Percentiles rank a stretch among this genome's conserved stretches.
Evolutionary conservation across 306 rosid genomes (phyloP).

Genomic region (Geum urbanum): DNA sequence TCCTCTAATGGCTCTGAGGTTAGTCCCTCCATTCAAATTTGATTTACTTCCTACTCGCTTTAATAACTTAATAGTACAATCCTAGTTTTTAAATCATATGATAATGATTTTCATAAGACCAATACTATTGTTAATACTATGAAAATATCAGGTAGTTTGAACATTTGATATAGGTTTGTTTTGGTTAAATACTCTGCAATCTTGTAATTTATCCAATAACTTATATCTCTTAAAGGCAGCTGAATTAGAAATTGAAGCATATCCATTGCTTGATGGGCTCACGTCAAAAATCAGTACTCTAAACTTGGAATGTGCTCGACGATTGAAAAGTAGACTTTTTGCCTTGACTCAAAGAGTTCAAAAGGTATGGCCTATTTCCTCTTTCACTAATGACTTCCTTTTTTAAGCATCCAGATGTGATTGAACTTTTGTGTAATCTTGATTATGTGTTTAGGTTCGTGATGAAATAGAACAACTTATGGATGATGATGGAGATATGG

Average conservation of each 20-base stretch:
- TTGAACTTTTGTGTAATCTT: slow-evolving; percentile 10
- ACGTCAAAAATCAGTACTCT: slow-evolving; percentile 96
- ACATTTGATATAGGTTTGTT: background rate
- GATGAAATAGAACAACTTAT: slow-evolving; percentile 99
- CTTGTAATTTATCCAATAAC: slow-evolving; percentile 25
- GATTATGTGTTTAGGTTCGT: slow-evolving; percentile 63
- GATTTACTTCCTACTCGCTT: background rate
- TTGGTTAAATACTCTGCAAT: slow-evolving; percentile 11
- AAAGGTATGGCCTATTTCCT: slow-evolving; percentile 47
- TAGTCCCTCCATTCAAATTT: slow-evolving; percentile 14
- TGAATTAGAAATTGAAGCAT: slow-evolving; percentile 94
- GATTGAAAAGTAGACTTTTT: slow-evolving; percentile 94
- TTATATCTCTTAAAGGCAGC: slow-evolving; percentile 62
- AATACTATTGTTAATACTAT: background rate
- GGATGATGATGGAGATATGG: slow-evolving; percentile 99
- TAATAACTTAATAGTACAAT: too few relatives aligned
- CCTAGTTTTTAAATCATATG: too few relatives aligned
- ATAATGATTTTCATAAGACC: background rate
- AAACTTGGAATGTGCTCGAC: slow-evolving; percentile 97
- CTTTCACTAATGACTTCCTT: slow-evolving; percentile 20
- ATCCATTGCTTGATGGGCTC: slow-evolving; percentile 86
- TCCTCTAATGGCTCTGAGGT: slow-evolving; percentile 67
- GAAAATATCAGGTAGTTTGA: background rate
- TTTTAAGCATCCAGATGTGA: slow-evolving; percentile 16
- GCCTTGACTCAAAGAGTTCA: slow-evolving; percentile 98